Percentiles rank a stretch among this genome's conserved stretches.
phyloP scores from a whole-genome alignment of 1,139 yeast species.

The Nakaseomyces kungkrabaensis region DNA sequence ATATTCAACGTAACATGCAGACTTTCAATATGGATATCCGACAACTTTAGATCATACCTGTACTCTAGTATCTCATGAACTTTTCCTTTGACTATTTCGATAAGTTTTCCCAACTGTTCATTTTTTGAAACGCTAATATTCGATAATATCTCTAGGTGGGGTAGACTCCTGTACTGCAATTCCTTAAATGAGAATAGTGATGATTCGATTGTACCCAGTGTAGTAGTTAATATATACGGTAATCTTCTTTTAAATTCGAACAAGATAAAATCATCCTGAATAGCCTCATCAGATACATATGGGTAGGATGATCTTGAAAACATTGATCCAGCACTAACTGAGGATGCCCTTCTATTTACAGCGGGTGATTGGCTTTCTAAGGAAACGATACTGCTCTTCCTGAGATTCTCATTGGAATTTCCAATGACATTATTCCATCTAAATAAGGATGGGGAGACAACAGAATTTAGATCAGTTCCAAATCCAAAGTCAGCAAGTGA shows the following conservation, averaged over 20 bases:
- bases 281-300: conserved; percentile 6
- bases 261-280: conserved; percentile 8
- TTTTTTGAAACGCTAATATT: not conserved
- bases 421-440: conserved; percentile 19
- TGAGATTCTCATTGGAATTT: conserved; percentile 12
- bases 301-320: conserved; percentile 4
- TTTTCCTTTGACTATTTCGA: not conserved
- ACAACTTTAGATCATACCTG: conserved; percentile 11
- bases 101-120: not conserved
- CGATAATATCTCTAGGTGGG: conserved; percentile 7
- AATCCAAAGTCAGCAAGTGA: conserved; percentile 1
- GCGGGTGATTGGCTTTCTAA: conserved; percentile 2
- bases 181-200: conserved; percentile 9
- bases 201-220: conserved; percentile 11
- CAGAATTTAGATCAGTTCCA: conserved; percentile 2
- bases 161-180: conserved; percentile 5
- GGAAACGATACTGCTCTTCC: conserved; percentile 16
- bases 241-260: conserved; percentile 7
- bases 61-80: conserved; percentile 9
- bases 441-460: conserved; percentile 20
- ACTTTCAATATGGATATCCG: conserved; percentile 9
- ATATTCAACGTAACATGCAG: conserved; percentile 10
- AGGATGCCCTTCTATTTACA: conserved; percentile 11
- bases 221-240: conserved; percentile 10
- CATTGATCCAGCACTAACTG: conserved; percentile 5